Evolutionary conservation across 2,329 filamentous ascomycete species (phyloP).

Genomic region (Orbilia blumenaviensis): DNA sequence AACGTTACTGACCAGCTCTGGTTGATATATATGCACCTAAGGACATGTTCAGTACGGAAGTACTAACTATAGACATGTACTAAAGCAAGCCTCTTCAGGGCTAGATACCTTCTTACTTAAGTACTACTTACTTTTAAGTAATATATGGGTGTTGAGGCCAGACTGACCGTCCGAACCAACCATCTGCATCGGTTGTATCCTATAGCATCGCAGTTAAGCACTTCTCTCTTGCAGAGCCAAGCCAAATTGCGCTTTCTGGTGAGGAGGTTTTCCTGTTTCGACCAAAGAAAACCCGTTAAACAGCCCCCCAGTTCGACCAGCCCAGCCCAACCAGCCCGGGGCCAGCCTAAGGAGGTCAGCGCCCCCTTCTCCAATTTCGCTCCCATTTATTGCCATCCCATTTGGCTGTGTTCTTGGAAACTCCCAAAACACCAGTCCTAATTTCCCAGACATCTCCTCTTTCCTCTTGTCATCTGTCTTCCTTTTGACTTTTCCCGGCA

Average conservation of each 20-base stretch:
- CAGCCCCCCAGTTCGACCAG: too few relatives aligned
- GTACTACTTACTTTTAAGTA: neutral
- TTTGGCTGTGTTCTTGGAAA: constrained; percentile 4
- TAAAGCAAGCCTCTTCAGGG: too few relatives aligned
- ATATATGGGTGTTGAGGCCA: too few relatives aligned
- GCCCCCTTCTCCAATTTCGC: constrained; percentile 48
- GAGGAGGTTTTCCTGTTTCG: constrained; percentile 28
- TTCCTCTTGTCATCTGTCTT: constrained; percentile 28
- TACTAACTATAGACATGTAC: too few relatives aligned
- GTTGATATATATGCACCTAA: too few relatives aligned
- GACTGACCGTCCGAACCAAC: neutral
- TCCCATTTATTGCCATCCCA: constrained; percentile 38
- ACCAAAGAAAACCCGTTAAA: too few relatives aligned
- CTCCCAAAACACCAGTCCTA: constrained; percentile 28
- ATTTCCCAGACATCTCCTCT: constrained; percentile 50
- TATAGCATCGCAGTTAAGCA: neutral
- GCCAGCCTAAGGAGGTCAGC: constrained; percentile 15
- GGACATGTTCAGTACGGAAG: too few relatives aligned
- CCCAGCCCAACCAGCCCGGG: neutral
- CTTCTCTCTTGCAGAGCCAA: constrained; percentile 18
- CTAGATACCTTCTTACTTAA: neutral
- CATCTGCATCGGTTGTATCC: neutral
- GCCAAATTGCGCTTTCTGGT: neutral
- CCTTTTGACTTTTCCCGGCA: constrained; percentile 37
- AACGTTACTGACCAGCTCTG: too few relatives aligned